A percentile compares a stretch with the other conserved stretches of the same genome.
Conservation (phyloP, 176 grass and related monocot species). For the Eleusine indica region DNA sequence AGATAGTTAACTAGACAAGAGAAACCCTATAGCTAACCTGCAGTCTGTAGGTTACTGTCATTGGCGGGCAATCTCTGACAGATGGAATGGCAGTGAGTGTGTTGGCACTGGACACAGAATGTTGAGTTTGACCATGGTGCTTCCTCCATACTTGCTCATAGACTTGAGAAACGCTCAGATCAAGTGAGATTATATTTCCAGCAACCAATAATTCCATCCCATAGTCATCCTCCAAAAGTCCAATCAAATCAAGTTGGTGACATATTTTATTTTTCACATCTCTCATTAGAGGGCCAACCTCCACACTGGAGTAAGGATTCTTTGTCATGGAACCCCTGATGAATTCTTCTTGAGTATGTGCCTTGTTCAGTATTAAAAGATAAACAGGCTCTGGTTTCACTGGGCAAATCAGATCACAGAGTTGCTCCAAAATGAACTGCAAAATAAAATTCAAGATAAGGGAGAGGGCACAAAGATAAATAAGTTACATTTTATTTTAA, state of each 20-base stretch:
- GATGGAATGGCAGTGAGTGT: constrained; percentile 54
- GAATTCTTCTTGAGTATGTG: constrained; percentile 98
- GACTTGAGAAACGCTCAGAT: constrained; percentile 93
- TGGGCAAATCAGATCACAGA: constrained; percentile 97
- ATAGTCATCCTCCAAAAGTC: constrained; percentile 93
- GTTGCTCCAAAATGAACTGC: constrained; percentile 98
- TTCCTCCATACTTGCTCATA: constrained; percentile 98
- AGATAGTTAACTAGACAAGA: constrained; percentile 25
- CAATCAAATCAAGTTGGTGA: constrained; percentile 90
- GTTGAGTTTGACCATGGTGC: constrained; percentile 69
- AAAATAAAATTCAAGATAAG: constrained; percentile 37
- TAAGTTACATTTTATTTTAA: constrained; percentile 32
- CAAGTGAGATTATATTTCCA: constrained; percentile 99
- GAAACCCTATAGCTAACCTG: constrained; percentile 58
- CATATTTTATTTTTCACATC: constrained; percentile 99
- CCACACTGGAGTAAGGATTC: constrained; percentile 88
- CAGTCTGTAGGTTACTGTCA: constrained; percentile 93
- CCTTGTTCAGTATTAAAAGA: constrained; percentile 93
- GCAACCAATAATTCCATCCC: constrained; percentile 95
- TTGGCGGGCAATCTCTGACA: constrained; percentile 83
- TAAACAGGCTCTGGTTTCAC: constrained; percentile 91
- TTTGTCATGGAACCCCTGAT: constrained; percentile 96
- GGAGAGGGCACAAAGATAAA: neutral
- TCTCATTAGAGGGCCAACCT: constrained; percentile 95
- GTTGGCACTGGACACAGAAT: constrained; percentile 55